Evolutionary conservation across 805 yeast species (phyloP), one percentile per base, ranked within the genome.

Genomic region (Candida insectalens): DNA sequence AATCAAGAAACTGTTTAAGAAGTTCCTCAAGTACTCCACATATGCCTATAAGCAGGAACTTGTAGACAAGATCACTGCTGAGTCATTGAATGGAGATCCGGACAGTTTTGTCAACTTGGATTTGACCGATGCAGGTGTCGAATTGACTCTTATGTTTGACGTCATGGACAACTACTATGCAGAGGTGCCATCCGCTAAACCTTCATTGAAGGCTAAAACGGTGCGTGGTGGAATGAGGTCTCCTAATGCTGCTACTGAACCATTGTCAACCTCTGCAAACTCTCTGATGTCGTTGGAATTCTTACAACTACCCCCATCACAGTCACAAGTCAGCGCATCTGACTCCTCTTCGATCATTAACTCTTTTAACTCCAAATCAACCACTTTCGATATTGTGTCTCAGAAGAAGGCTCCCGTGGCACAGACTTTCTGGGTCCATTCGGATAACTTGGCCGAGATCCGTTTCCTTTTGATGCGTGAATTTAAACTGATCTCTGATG

Each of bases 1-100:
- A 5, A 64, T 81, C 32, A 65, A 77, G 40, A 83, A 83, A 57
- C 66, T 83, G 32, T 62, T 83, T 46, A 83, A 84, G 58, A 83
- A 84, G 51, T 79, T 70, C 39, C 32, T 61, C 30, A 72, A 72
- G 47, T 63, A 72, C 46, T 62, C 64, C 34, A 44, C 45, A 5
- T 57, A 51, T 33, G 36, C 41, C 10, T 48, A 53, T 35, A 59
- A 58, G 33, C 47, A 50, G 29, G 58, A 54, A 29, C 44, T 59
- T 8, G 49, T 58, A 5, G 48, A 54, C 34, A 57, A 55, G 38
- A 55, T 59, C 23, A 47, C 46, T 7, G 26, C 41, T 2, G 49
- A 47, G 14, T 56, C 45, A 26, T 38, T 59, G 12, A 41, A 46
- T 12, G 52, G 49, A 6, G 67, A 71, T 37, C 64, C 65, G 1